Percentiles rank a stretch among this genome's conserved stretches.
These are phyloP conservation scores for Ophiosphaerella korrae DNA, from an alignment of 2,329 filamentous ascomycete genomes.

Conservation along the genomic window DNA sequence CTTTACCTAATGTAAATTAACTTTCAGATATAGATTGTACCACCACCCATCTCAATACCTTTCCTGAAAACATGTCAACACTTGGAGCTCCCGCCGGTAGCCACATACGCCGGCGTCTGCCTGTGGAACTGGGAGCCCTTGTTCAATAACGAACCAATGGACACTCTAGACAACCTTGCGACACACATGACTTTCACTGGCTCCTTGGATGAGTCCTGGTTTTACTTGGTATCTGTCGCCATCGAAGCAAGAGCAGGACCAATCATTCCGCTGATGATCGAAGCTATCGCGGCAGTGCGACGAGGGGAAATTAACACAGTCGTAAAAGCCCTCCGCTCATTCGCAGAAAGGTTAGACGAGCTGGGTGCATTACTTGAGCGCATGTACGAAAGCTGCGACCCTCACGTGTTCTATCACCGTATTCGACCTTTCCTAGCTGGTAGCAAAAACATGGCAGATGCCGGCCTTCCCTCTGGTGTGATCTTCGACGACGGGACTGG, in stretches of 20 bases:
- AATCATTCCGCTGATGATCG: conserved; percentile 85
- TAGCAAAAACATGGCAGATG: conserved; percentile 96
- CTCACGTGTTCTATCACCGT: conserved; percentile 91
- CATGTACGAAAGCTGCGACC: conserved; percentile 96
- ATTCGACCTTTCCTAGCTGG: conserved; percentile 96
- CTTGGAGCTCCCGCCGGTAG: conserved; percentile 87
- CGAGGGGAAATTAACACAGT: conserved; percentile 72
- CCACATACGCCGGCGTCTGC: conserved; percentile 88
- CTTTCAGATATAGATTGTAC: conserved; percentile 61
- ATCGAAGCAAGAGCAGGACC: conserved; percentile 92
- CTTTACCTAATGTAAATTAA: conserved; percentile 18
- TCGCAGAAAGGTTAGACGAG: conserved; percentile 88
- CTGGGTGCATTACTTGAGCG: conserved; percentile 77
- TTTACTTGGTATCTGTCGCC: conserved; percentile 92
- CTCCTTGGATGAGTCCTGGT: conserved; percentile 96
- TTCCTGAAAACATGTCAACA: conserved; percentile 76
- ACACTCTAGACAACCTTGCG: conserved; percentile 84
- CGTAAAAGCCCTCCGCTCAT: conserved; percentile 74
- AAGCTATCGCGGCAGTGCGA: conserved; percentile 81
- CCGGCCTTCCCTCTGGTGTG: conserved; percentile 84
- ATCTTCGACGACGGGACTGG: conserved; percentile 82
- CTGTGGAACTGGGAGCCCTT: conserved; percentile 98
- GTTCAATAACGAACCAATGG: conserved; percentile 80
- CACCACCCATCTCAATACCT: conserved; percentile 81
- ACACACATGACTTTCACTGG: conserved; percentile 92